Percentiles rank a stretch among this genome's conserved stretches.
phyloP scores from a whole-genome alignment of 345 rosid genomes.

The Melaleuca quinquenervia region DNA sequence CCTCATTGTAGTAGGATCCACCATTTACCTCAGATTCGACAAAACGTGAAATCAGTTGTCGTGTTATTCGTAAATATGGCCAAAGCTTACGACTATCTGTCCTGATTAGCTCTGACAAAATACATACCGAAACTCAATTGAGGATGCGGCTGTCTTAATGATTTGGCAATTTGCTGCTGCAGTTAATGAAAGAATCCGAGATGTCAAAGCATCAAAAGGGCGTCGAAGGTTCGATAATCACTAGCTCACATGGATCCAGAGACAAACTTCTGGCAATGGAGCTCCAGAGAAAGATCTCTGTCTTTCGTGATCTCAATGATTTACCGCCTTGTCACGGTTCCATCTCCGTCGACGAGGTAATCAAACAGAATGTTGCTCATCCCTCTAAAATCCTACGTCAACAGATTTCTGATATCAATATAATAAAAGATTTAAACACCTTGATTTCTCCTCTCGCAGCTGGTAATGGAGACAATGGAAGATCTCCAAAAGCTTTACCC shows the following conservation, averaged over 20 bases:
- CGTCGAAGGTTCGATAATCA: slow-evolving; percentile 11
- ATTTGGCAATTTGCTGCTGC: not conserved
- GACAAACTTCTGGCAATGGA: slow-evolving; percentile 46
- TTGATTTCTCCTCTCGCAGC: slow-evolving; percentile 18
- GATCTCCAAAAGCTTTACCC: slow-evolving; percentile 61
- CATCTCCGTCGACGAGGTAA: slow-evolving; percentile 39
- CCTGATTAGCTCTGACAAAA: not conserved
- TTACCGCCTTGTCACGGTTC: slow-evolving; percentile 43
- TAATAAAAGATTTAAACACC: not conserved
- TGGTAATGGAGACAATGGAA: slow-evolving; percentile 49
- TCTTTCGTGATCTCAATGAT: slow-evolving; percentile 62
- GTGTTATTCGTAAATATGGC: not conserved
- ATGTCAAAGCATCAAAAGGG: slow-evolving; percentile 18
- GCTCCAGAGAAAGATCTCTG: slow-evolving; percentile 50
- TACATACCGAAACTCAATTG: not conserved
- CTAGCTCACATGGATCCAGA: slow-evolving; percentile 20
- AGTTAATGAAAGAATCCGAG: slow-evolving; percentile 17
- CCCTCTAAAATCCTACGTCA: not conserved
- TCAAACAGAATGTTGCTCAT: not conserved
- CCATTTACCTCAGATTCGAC: not conserved
- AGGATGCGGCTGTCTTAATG: not conserved
- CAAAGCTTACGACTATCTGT: not conserved
- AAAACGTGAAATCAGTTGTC: not conserved
- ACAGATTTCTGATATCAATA: not conserved
- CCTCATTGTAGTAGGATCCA: not conserved